Base-by-base conservation (phyloP, 441 rosid genomes). In the Pelargonium australe region DNA sequence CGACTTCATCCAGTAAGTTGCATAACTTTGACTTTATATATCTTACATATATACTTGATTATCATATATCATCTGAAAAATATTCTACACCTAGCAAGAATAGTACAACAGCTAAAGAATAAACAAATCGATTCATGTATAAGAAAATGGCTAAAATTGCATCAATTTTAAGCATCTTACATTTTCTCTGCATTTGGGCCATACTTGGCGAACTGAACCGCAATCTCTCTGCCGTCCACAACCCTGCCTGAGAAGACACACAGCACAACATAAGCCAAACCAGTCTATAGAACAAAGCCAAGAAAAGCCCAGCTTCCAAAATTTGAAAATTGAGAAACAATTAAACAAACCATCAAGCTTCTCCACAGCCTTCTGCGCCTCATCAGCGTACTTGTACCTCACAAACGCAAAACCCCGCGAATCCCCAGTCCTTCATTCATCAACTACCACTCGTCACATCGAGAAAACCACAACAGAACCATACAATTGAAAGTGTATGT, bases 321-420 rank as follows among this genome's bases (percentile, higher is more conserved):
- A 69, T 19, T 11, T n/a, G 8, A 28, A 61, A 11, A 25, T 19
- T 12, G 44, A 25, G 28, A 37, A 25, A 25, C 28, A 25, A 25
- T 23, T 11, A 37, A 5, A 2, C n/a, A 37, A 76, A 86, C 94
- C 91, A 77, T 88, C 94, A 68, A 88, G 94, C 82, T 80, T 85
- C 0, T 86, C 94, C 28, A 88, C 94, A 43, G 94, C 91, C 78
- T 86, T 88, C 57, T 82, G 89, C 37, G 94, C 94, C 81, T 88
- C 91, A 5, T 86, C 89, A 28, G 86, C 86, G 63, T 86, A 88
- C 88, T 86, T 86, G 66, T 81, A 88, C 1, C 91, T 88, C 63
- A 86, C 94, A 80, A 88, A 88, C 25, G 94, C 91, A 83, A 88
- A 88, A 2, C 94, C 91, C 66, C 91, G 84, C 12, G 91, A 86